phyloP scores from a whole-genome alignment of 177 flowering plant genomes.

The Vitis hybrid region DNA sequence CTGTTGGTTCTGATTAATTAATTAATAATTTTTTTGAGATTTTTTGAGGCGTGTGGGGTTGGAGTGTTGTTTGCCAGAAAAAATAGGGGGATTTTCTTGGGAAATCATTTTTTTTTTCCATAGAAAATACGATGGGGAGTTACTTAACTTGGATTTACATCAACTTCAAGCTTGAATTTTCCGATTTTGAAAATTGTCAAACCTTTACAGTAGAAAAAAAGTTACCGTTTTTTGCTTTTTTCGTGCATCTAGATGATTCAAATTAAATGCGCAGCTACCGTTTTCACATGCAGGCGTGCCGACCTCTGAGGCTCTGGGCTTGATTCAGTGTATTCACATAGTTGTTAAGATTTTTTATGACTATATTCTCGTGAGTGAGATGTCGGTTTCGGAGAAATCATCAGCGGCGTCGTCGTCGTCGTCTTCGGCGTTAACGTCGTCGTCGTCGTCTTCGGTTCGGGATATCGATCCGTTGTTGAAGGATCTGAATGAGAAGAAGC shows the following conservation, averaged over 20 bases:
- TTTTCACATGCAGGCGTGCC: constrained; percentile 21
- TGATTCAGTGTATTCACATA: constrained; percentile 7
- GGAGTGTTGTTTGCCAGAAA: constrained; percentile 1
- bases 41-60: not conserved
- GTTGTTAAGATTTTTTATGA: not conserved
- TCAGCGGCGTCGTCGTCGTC: constrained; percentile 2
- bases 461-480: constrained; percentile 78
- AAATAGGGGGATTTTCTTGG: not conserved
- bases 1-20: not conserved
- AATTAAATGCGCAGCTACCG: constrained; percentile 23
- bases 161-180: not conserved
- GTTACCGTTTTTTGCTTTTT: not conserved
- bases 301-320: not conserved
- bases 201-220: not conserved
- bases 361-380: not conserved
- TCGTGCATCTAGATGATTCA: not conserved
- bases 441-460: constrained; percentile 11
- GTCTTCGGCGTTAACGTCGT: constrained; percentile 1
- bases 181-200: not conserved
- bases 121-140: not conserved
- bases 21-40: too few relatives aligned
- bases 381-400: constrained; percentile 21
- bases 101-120: constrained; percentile 1
- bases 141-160: too few relatives aligned
- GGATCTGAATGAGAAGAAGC: constrained; percentile 87